Evolutionary conservation across 2,329 filamentous ascomycete species (phyloP).

Genomic region (Zasmidium angulare): DNA sequence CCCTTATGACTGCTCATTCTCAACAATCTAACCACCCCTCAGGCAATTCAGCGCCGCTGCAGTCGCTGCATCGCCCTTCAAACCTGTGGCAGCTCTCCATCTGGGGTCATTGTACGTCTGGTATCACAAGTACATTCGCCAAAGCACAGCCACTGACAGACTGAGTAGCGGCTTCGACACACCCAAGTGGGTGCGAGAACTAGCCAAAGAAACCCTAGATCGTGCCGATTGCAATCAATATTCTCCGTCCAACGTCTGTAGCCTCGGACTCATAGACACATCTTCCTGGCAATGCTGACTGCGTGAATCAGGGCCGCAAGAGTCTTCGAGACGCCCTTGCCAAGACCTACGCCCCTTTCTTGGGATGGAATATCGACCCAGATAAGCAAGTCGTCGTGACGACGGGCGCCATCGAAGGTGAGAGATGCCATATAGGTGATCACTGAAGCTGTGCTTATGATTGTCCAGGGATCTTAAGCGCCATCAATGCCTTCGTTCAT

Average conservation of each 20-base stretch:
- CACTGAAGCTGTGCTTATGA: no score
- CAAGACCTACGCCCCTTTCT: conserved; percentile 86
- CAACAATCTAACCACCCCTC: no score
- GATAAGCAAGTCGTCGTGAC: conserved; percentile 95
- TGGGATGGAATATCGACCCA: conserved; percentile 77
- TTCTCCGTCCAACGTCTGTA: conserved; percentile 84
- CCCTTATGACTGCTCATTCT: no score
- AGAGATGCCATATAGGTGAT: no score
- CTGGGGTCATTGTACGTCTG: no score
- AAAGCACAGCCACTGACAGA: no score
- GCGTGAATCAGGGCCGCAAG: conserved; percentile 53
- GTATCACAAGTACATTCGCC: no score
- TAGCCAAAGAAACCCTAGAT: conserved; percentile 86
- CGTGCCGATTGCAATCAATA: conserved; percentile 98
- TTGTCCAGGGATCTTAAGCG: conserved; percentile 97
- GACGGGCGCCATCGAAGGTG: conserved; percentile 83
- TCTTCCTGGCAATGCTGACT: conserved; percentile 8
- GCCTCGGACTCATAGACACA: conserved; percentile 35
- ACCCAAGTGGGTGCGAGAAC: no score
- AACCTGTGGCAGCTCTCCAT: no score
- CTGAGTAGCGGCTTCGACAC: no score
- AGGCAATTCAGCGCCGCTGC: no score
- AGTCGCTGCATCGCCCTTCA: no score
- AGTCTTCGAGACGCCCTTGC: conserved; percentile 89
- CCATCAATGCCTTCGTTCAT: conserved; percentile 97